phyloP scores from a whole-genome alignment of 2,329 filamentous ascomycete species.

The Thermomyces lanuginosus region DNA sequence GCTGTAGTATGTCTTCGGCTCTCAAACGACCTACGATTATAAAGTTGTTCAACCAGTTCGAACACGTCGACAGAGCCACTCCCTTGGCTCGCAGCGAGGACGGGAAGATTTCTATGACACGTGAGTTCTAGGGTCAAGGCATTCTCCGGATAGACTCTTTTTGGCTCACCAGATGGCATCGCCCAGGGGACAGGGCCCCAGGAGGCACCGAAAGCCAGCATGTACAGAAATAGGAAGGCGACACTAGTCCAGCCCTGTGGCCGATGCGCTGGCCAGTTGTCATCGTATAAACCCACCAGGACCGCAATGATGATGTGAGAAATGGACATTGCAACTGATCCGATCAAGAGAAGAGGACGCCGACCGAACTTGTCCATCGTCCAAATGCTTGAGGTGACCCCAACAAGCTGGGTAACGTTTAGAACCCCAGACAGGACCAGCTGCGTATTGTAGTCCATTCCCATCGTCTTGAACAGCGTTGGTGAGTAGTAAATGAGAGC shows the following conservation, averaged over 20 bases:
- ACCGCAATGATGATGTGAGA: conserved; percentile 37
- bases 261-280: conserved; percentile 35
- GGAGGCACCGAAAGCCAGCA: conserved; percentile 44
- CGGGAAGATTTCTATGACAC: conserved; percentile 45
- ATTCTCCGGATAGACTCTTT: conserved; percentile 4
- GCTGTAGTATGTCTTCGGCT: conserved; percentile 4
- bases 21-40: conserved; percentile 34
- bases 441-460: conserved; percentile 29
- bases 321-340: conserved; percentile 31
- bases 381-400: conserved; percentile 32
- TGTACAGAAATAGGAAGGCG: conserved; percentile 45
- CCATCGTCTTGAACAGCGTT: conserved; percentile 39
- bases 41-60: conserved; percentile 51
- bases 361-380: conserved; percentile 35
- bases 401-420: conserved; percentile 35
- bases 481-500: conserved; percentile 46
- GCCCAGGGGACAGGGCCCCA: conserved; percentile 39
- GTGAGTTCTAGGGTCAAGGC: too few relatives aligned
- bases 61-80: conserved; percentile 46
- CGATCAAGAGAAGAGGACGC: conserved; percentile 30
- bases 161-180: conserved; percentile 22
- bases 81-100: conserved; percentile 46
- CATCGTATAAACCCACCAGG: conserved; percentile 37
- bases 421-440: conserved; percentile 38
- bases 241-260: conserved; percentile 40